phyloP scores from a whole-genome alignment of 225 moss, liverwort and hornwort genomes.

The Polytrichum formosum region DNA sequence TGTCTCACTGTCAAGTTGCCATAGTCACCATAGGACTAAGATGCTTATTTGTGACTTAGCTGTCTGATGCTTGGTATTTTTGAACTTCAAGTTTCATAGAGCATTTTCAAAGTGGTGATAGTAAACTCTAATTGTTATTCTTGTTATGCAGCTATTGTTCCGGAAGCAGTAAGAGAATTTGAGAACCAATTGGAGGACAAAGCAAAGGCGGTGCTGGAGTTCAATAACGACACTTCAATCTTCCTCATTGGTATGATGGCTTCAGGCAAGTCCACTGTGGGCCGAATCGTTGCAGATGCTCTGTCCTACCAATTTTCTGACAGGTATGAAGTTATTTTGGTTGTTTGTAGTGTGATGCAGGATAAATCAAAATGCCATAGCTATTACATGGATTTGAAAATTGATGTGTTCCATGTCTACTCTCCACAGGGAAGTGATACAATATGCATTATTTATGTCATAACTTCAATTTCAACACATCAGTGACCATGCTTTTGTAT shows the following conservation, averaged over 20 bases:
- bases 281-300: constrained; percentile 61
- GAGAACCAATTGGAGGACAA: constrained; percentile 41
- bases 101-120: not conserved
- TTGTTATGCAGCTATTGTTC: constrained; percentile 21
- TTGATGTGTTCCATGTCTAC: too few relatives aligned
- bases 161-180: constrained; percentile 18
- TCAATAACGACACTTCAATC: constrained; percentile 49
- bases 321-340: constrained; percentile 47
- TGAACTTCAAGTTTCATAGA: not conserved
- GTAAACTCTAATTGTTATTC: constrained; percentile 6
- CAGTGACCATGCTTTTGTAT: too few relatives aligned
- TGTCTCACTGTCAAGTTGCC: not conserved
- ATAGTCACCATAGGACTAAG: not conserved
- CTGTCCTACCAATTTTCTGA: constrained; percentile 72
- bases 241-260: constrained; percentile 99
- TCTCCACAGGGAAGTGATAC: too few relatives aligned
- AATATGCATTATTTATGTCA: too few relatives aligned
- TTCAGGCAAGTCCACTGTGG: constrained; percentile 84
- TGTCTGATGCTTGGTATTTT: not conserved
- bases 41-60: not conserved
- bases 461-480: too few relatives aligned
- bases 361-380: too few relatives aligned
- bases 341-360: too few relatives aligned
- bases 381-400: too few relatives aligned
- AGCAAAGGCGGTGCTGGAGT: constrained; percentile 30